Percentiles rank a stretch among this genome's conserved stretches.
Evolutionary conservation across 148 eudicot genomes (phyloP).

Genomic region (Camellia japonica): DNA sequence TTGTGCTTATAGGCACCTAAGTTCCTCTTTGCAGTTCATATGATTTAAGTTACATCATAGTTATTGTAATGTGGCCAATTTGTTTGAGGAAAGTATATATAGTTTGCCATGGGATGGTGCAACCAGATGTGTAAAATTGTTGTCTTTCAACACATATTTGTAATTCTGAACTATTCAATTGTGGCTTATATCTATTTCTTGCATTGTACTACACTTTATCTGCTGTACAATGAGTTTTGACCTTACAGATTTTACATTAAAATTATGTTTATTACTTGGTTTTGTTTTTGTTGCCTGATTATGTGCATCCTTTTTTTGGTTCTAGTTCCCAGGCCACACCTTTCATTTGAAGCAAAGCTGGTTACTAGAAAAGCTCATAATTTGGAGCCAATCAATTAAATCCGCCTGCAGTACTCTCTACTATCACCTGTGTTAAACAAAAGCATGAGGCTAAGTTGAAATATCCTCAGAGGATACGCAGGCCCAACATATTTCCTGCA

Average conservation of each 20-base stretch:
- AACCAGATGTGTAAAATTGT: background rate
- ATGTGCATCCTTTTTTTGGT: background rate
- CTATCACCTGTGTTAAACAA: conserved; percentile 62
- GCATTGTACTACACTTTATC: background rate
- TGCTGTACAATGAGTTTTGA: background rate
- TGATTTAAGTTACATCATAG: too few species aligned
- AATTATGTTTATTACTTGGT: background rate
- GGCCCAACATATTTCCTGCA: too few species aligned
- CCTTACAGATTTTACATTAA: background rate
- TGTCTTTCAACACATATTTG: background rate
- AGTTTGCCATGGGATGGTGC: background rate
- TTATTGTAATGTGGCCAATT: too few species aligned
- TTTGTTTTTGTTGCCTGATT: too few species aligned
- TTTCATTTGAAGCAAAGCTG: conserved; percentile 82
- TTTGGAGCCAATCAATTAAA: conserved; percentile 61
- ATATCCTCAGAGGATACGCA: conserved; percentile 76
- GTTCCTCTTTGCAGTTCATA: too few species aligned
- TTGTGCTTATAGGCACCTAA: too few species aligned
- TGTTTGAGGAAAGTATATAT: background rate
- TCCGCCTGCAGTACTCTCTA: conserved; percentile 46
- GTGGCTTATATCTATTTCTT: too few species aligned
- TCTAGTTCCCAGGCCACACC: conserved; percentile 86
- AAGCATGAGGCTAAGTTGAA: conserved; percentile 86
- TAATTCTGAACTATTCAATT: background rate
- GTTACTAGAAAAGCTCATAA: conserved; percentile 24